Evolutionary conservation across 306 rosid species (phyloP), one percentile per base, ranked within the genome.

Genomic region (Cucumis melo): DNA sequence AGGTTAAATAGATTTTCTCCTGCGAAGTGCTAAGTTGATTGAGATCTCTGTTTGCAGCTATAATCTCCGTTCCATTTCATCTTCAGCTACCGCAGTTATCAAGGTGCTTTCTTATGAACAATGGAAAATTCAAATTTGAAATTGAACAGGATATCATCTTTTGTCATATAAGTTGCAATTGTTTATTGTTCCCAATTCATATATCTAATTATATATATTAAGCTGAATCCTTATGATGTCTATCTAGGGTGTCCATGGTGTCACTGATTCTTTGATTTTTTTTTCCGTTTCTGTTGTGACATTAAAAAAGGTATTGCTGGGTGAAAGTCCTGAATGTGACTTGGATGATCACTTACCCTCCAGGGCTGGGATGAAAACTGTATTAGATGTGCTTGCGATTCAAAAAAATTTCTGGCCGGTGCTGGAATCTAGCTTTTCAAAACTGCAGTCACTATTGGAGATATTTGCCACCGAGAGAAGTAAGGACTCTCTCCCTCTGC

Each of bases 21-120:
- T 72, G 75, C 64, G 23, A 32, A 54, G 74, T 59, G 82, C 67
- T 75, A 81, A 87, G 74, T 64, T 78, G 79, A 79, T 68, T 55
- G 50, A 73, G 76, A 16, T 68, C 54, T 81, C 78, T 81, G 38
- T 11, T 81, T 84, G 88, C 98, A 94, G 99, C 80, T 94, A 94
- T 81, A 94, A 94, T 89, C 96, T 94, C 23, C 99, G 99, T 66
- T 90, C 99, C 60, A 90, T 94, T 81, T 94, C 99, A 5, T 87
- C 96, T 56, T 94, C 99, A 10, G 96, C 99, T 48, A 88, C 97
- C 78, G 86, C 90, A 53, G 99, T 94, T 73, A 85, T 89, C 66
- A 90, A 94, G 99, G 99, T 94, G 80, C 80, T 32, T 81, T 76
- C 36, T 80, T 78, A 36, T 82, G 41, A 59, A 39, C 44, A 56